phyloP scores from a whole-genome alignment of 306 rosid genomes.

The Rosa multiflora region DNA sequence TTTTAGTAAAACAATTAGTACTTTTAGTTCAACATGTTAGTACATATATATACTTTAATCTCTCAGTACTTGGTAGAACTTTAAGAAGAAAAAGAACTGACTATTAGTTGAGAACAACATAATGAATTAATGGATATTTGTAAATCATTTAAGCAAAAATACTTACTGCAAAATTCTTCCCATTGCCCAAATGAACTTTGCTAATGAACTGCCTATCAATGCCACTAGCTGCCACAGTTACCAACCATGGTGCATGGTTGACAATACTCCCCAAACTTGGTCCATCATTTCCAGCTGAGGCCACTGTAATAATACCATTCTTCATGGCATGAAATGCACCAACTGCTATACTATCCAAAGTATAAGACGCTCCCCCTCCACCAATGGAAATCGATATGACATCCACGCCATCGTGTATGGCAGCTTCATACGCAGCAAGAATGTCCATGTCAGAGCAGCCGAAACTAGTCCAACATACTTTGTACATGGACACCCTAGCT shows the following conservation, averaged over 20 bases:
- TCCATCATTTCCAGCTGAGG: conserved; percentile 83
- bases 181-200: conserved; percentile 62
- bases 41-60: not conserved
- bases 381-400: conserved; percentile 82
- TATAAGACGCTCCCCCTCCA: conserved; percentile 48
- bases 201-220: conserved; percentile 70
- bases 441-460: conserved; percentile 88
- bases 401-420: conserved; percentile 83
- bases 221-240: conserved; percentile 88
- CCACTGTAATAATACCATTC: conserved; percentile 72
- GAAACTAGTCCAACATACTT: conserved; percentile 67
- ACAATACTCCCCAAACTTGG: conserved; percentile 49
- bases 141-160: not conserved
- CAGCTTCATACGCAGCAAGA: conserved; percentile 87
- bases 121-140: not conserved
- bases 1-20: not conserved
- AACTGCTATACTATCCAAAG: conserved; percentile 50
- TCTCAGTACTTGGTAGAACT: not conserved
- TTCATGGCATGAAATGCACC: conserved; percentile 85
- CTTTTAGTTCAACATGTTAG: not conserved
- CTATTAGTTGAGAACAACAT: not conserved
- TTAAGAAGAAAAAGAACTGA: not conserved
- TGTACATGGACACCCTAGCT: conserved; percentile 76
- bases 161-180: conserved; percentile 64
- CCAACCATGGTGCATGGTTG: conserved; percentile 82